phyloP scores from a whole-genome alignment of 768 basidiomycete species.

The Auriscalpium vulgare region DNA sequence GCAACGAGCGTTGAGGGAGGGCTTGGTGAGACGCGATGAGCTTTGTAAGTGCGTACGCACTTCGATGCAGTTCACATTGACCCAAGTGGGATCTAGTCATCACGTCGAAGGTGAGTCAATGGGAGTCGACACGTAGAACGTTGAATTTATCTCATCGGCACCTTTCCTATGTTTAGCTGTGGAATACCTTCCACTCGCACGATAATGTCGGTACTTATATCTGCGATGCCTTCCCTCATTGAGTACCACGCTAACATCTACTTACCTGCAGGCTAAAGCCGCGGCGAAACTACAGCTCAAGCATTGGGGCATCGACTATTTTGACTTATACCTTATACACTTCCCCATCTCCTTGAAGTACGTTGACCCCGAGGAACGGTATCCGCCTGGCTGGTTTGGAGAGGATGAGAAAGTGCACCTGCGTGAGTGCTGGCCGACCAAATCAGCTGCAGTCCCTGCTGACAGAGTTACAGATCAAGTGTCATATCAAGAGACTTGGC shows the following conservation, averaged over 20 bases:
- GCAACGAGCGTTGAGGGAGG: slow-evolving; percentile 67
- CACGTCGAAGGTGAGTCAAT: slow-evolving; percentile 59
- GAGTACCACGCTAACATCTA: background rate
- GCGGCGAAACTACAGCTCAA: slow-evolving; percentile 56
- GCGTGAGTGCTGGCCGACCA: slow-evolving; percentile 31
- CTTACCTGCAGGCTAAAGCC: slow-evolving; percentile 37
- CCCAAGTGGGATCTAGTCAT: slow-evolving; percentile 42
- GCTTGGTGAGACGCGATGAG: slow-evolving; percentile 82
- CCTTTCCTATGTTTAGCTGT: slow-evolving; percentile 38
- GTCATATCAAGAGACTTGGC: slow-evolving; percentile 78
- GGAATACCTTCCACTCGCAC: slow-evolving; percentile 84
- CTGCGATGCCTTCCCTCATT: background rate
- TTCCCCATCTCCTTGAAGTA: slow-evolving; percentile 81
- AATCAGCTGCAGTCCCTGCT: background rate
- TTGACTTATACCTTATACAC: slow-evolving; percentile 76
- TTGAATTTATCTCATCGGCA: background rate
- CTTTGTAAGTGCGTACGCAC: slow-evolving; percentile 48
- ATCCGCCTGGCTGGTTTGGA: slow-evolving; percentile 79
- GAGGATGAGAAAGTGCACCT: slow-evolving; percentile 64
- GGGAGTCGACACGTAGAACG: too few species aligned
- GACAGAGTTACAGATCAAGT: slow-evolving; percentile 39
- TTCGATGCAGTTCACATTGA: background rate
- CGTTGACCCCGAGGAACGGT: slow-evolving; percentile 66
- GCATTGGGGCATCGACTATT: slow-evolving; percentile 81
- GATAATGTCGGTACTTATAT: slow-evolving; percentile 55